Evolutionary conservation across 2,329 filamentous ascomycete species (phyloP).

Genomic region (Trichophyton simii): DNA sequence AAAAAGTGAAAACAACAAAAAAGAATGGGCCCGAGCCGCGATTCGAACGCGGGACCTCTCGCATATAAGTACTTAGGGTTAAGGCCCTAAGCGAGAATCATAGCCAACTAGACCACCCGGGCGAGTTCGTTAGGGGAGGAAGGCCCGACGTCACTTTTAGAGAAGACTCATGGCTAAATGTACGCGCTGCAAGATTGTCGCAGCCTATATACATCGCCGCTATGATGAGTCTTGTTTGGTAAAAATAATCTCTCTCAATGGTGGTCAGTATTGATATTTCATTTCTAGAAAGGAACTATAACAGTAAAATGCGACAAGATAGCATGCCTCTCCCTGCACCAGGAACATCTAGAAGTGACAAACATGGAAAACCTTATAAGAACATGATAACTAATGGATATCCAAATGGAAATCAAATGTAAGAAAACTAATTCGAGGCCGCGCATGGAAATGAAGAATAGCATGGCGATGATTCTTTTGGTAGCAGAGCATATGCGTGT

Average conservation of each 20-base stretch:
- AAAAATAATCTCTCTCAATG: background rate
- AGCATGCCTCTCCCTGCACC: background rate
- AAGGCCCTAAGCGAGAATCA: slow-evolving; percentile 6
- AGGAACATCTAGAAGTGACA: background rate
- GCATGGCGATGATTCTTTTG: background rate
- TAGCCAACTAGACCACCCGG: slow-evolving; percentile 7
- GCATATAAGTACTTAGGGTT: slow-evolving; percentile 5
- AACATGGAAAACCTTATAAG: background rate
- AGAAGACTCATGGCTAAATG: too few relatives aligned
- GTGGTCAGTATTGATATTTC: background rate
- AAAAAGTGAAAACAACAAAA: background rate
- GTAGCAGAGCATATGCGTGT: background rate
- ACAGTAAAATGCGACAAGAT: background rate
- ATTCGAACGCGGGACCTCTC: slow-evolving; percentile 7
- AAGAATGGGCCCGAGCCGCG: slow-evolving; percentile 4
- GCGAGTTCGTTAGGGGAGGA: background rate
- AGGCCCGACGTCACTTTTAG: background rate
- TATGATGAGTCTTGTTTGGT: background rate
- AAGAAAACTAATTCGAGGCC: background rate
- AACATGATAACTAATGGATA: background rate
- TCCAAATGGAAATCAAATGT: background rate
- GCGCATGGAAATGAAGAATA: background rate
- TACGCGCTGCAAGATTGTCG: too few relatives aligned
- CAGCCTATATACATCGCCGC: too few relatives aligned
- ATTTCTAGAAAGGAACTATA: background rate